Evolutionary conservation across 1,284 basidiomycete species (phyloP), one percentile per base, ranked within the genome.

Genomic region (Puccinia polysora): DNA sequence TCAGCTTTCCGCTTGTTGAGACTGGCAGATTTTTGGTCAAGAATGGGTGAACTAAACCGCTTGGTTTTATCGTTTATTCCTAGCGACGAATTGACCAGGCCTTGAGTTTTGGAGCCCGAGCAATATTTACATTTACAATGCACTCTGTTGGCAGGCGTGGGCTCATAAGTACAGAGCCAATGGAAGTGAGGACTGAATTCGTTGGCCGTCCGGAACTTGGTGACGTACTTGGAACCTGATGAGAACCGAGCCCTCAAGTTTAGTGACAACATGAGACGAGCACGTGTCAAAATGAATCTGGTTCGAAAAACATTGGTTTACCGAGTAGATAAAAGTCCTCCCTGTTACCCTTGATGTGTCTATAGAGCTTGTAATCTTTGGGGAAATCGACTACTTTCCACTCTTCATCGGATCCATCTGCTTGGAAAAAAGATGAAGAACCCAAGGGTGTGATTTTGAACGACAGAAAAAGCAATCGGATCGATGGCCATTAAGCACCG

Each of bases 71-170:
- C 75, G 30, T 82, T 79, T n/a, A 83, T 78, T 20, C 85, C 84
- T 80, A 89, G 83, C 12, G 82, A 81, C 6, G 83, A 81, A 4
- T 87, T 87, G 72, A 91, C 86, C 74, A 86, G 84, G 43, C 83
- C 83, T 78, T 91, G 89, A 0, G 85, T 81, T 75, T 84, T 84
- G 23, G 68, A 65, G 75, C 85, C 86, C 47, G 84, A 81, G 78
- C 89, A 91, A 78, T 91, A 91, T 78, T 90, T 90, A 82, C 89
- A 91, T 30, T 81, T 79, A 77, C 89, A 91, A 43, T 83, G 84
- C 0, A 78, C 75, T 25, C 81, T 79, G 75, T 84, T 79, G 74
- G 83, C 34, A 76, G 1, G 81, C 82, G 0, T 81, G 7, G 40
- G 38, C 40, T 30, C 78, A 74, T 88, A 85, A 3, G 82, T 81